Percentiles rank a stretch among this genome's conserved stretches.
Conservation (phyloP, 306 rosid genomes). For the Quercus glauca region DNA sequence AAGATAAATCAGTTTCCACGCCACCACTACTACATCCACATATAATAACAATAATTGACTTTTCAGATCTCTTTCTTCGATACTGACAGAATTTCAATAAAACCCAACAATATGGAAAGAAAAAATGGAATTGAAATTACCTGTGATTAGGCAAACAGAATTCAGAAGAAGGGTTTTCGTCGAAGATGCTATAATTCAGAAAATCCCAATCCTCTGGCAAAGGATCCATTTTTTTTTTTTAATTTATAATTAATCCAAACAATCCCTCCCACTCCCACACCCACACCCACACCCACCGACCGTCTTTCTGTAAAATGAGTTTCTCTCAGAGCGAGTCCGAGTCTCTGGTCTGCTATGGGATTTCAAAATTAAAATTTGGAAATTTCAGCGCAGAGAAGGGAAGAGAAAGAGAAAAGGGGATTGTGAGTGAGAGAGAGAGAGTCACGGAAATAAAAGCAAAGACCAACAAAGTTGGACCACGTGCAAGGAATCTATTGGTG, state of each 20-base stretch:
- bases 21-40: slow-evolving; percentile 32
- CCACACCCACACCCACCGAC: too few relatives aligned
- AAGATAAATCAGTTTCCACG: slow-evolving; percentile 42
- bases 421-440: too few relatives aligned
- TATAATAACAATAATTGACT: neutral
- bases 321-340: too few relatives aligned
- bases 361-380: neutral
- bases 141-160: slow-evolving; percentile 54
- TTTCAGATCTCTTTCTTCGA: neutral
- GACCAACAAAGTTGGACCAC: slow-evolving; percentile 7
- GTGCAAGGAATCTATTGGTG: neutral
- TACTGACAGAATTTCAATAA: too few relatives aligned
- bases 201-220: slow-evolving; percentile 57
- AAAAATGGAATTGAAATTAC: neutral
- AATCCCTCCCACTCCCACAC: too few relatives aligned
- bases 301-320: too few relatives aligned
- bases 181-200: slow-evolving; percentile 54
- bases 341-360: too few relatives aligned
- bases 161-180: slow-evolving; percentile 41
- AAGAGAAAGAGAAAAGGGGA: neutral
- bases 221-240: slow-evolving; percentile 47
- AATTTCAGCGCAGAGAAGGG: neutral
- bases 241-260: neutral
- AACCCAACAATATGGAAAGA: neutral
- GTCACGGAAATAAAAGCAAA: neutral